phyloP scores from a whole-genome alignment of 2,329 filamentous ascomycete genomes.

The Aschersonia sp. region DNA sequence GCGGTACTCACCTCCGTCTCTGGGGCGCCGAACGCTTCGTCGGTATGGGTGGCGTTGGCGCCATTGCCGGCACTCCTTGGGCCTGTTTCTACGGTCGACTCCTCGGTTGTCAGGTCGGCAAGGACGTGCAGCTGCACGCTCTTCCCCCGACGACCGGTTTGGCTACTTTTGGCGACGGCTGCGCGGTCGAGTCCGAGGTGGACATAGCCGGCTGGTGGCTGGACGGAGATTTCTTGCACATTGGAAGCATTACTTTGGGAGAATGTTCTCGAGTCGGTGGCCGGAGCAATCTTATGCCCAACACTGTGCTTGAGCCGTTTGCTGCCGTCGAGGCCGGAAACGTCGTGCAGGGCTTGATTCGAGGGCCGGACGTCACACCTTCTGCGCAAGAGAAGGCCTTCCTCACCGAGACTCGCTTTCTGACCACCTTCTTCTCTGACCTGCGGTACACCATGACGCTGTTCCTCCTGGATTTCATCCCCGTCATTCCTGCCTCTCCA shows the following conservation, averaged over 20 bases:
- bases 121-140: constrained; percentile 7
- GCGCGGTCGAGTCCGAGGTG: constrained; percentile 8
- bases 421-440: background rate
- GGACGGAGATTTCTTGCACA: constrained; percentile 8
- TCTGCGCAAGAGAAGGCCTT: background rate
- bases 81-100: constrained; percentile 6
- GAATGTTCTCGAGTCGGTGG: constrained; percentile 8
- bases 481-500: constrained; percentile 4
- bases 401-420: background rate
- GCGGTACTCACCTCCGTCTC: constrained; percentile 7
- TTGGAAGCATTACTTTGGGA: constrained; percentile 7
- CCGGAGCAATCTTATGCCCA: constrained; percentile 8
- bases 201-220: constrained; percentile 10
- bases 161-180: constrained; percentile 8
- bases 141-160: constrained; percentile 7
- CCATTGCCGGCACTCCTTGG: constrained; percentile 8
- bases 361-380: constrained; percentile 1
- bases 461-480: constrained; percentile 5
- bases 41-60: constrained; percentile 2
- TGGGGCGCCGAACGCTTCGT: constrained; percentile 8
- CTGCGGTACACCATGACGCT: constrained; percentile 6
- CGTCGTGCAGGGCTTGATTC: constrained; percentile 5
- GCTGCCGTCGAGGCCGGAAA: constrained; percentile 6
- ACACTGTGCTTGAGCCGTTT: constrained; percentile 6
- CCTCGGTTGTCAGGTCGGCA: constrained; percentile 8